A percentile compares a stretch with the other conserved stretches of the same genome.
Conservation (phyloP, 1,284 basidiomycete genomes). For the Quambalaria eucalypti region DNA sequence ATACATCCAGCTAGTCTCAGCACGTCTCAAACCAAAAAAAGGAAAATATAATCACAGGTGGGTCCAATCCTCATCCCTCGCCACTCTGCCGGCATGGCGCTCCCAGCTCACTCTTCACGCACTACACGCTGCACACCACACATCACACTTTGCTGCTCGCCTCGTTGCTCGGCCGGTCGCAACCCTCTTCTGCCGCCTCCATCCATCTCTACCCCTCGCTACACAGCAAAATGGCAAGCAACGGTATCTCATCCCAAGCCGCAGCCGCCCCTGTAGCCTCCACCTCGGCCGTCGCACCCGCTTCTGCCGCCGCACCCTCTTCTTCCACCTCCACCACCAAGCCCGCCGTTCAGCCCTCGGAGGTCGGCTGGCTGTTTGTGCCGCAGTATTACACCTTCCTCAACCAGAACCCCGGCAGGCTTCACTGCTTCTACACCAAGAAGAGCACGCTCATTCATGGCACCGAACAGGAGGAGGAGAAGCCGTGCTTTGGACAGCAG, state of each 20-base stretch:
- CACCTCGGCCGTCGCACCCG: conserved; percentile 11
- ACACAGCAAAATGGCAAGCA: background rate
- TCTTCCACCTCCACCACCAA: conserved; percentile 6
- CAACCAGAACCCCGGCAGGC: conserved; percentile 89
- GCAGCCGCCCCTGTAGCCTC: background rate
- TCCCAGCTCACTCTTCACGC: background rate
- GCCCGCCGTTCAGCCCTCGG: conserved; percentile 31
- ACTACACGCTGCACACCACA: background rate
- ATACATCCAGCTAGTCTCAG: no score
- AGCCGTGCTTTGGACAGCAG: conserved; percentile 82
- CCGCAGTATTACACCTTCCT: conserved; percentile 66
- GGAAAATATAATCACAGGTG: no score
- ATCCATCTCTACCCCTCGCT: background rate
- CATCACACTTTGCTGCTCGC: no score
- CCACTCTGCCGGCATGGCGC: background rate
- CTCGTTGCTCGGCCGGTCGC: no score
- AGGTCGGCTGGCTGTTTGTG: conserved; percentile 47
- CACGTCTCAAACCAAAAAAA: no score
- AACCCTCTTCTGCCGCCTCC: background rate
- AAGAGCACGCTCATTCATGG: conserved; percentile 83
- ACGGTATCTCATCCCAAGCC: background rate
- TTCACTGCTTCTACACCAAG: conserved; percentile 99
- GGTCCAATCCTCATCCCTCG: no score
- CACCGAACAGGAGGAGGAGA: conserved; percentile 61
- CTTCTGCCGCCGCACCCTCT: conserved; percentile 7